Base-by-base conservation (phyloP, 2,329 filamentous ascomycete species). In the Hypoxylon sp. region DNA sequence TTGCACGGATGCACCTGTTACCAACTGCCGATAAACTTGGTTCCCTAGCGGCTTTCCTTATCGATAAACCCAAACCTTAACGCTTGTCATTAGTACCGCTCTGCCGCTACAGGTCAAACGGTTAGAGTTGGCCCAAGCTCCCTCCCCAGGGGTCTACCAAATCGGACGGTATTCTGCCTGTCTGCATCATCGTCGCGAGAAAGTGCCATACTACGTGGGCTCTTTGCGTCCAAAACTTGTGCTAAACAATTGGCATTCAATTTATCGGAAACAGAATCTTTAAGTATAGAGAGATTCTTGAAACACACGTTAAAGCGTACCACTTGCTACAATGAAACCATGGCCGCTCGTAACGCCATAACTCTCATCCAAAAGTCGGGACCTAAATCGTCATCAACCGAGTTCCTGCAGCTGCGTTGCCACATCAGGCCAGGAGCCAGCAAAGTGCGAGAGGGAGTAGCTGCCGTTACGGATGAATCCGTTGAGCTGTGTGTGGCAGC, bases 401-500 rank as follows among this genome's bases (percentile, higher is more conserved):
- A 73, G 0, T 82, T 79, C 1, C 77, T 93, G 17, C 86, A 89
- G 59, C 80, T 93, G 32, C 83, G 86, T 25, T 92, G 91, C 75
- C 88, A 86, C 71, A 86, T 93, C 62, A 92, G 91, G 67, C 89
- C 91, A 0, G 89, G 90, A 2, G 86, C 87, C 11, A 88, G 83
- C 75, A 87, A 86, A 28, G 82, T 82, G 23, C 85, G 89, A 34
- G 86, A 91, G 72, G 90, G 90, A 13, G 82, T 93, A 48, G 75
- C 81, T 2, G 81, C 82, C 0, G 78, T 93, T 3, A 84, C 84
- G 0, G 83, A 88, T 23, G 83, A 87, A 5, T 80, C 80, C 1
- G 84, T 93, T 50, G 86, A 91, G 65, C 77, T 93, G 1, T 90
- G 89, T 51, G 90, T 93, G 2, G 80, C 90, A 0, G 90, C 89